Evolutionary conservation across 495 filamentous ascomycete genomes (phyloP).

Genomic region (Trichocladium uniseriatum): DNA sequence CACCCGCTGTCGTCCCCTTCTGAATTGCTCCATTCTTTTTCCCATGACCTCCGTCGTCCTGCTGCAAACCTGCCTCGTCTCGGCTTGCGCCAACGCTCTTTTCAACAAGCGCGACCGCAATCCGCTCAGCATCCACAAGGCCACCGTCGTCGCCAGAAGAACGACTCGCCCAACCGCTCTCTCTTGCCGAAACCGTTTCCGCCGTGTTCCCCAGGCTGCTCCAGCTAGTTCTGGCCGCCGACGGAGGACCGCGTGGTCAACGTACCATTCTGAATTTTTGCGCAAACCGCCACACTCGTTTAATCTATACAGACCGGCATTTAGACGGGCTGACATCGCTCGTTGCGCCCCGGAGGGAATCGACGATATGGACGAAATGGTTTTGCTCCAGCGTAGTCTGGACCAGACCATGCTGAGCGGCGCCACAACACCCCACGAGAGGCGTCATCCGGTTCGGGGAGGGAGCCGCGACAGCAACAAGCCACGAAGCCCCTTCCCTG

Average conservation of each 20-base stretch:
- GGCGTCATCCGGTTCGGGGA: conserved; percentile 9
- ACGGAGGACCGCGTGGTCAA: conserved; percentile 16
- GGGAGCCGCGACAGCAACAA: conserved; percentile 15
- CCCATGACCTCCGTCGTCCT: conserved; percentile 29
- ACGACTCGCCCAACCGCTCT: conserved; percentile 18
- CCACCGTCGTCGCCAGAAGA: conserved; percentile 27
- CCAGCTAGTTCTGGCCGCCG: conserved; percentile 21
- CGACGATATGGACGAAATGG: conserved; percentile 19
- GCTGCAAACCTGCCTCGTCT: conserved; percentile 26
- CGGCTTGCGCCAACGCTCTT: conserved; percentile 30
- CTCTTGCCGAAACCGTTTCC: conserved; percentile 17
- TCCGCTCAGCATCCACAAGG: conserved; percentile 25
- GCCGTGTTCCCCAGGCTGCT: conserved; percentile 12
- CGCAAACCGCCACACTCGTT: conserved; percentile 21
- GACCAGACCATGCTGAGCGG: conserved; percentile 19
- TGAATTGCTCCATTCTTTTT: conserved; percentile 15
- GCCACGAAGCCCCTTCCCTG: conserved; percentile 14
- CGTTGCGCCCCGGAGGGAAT: conserved; percentile 2
- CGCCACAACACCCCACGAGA: conserved; percentile 10
- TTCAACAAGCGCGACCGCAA: conserved; percentile 25
- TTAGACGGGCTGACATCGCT: conserved; percentile 6
- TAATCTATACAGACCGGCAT: background rate
- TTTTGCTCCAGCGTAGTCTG: conserved; percentile 22
- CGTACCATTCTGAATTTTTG: conserved; percentile 15
- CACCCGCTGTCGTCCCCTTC: conserved; percentile 20